A percentile compares a stretch with the other conserved stretches of the same genome.
Evolutionary conservation across 805 yeast genomes (phyloP).

Genomic region (Metschnikowia borealis): DNA sequence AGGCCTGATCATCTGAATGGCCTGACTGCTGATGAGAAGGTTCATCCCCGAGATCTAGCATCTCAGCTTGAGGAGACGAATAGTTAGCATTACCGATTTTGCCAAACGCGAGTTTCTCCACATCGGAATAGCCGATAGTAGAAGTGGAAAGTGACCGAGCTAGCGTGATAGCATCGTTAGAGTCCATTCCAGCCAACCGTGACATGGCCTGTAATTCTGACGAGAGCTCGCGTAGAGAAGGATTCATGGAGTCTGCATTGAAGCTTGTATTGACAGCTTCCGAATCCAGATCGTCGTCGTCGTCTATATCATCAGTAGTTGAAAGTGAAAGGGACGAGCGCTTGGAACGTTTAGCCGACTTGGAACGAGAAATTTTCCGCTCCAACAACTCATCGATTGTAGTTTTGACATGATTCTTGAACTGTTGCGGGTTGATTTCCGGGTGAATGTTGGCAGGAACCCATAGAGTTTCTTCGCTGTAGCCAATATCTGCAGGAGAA

Average conservation of each 20-base stretch:
- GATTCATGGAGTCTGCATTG: slow-evolving; percentile 32
- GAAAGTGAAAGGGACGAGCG: slow-evolving; percentile 16
- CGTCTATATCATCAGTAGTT: slow-evolving; percentile 10
- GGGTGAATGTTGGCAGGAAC: slow-evolving; percentile 96
- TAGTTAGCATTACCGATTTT: slow-evolving; percentile 23
- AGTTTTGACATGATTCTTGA: slow-evolving; percentile 59
- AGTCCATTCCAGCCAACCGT: slow-evolving; percentile 71
- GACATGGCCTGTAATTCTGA: slow-evolving; percentile 71
- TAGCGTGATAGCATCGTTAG: slow-evolving; percentile 76
- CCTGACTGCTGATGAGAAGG: not conserved
- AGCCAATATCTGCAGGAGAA: slow-evolving; percentile 5
- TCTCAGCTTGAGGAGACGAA: slow-evolving; percentile 11
- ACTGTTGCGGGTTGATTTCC: slow-evolving; percentile 88
- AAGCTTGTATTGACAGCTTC: not conserved
- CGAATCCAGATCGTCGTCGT: slow-evolving; percentile 1
- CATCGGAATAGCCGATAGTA: slow-evolving; percentile 55
- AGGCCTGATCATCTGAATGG: not conserved
- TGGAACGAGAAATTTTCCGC: slow-evolving; percentile 22
- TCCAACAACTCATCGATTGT: slow-evolving; percentile 52
- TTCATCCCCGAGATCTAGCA: slow-evolving; percentile 17
- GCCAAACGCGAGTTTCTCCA: slow-evolving; percentile 43
- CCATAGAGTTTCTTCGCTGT: slow-evolving; percentile 59
- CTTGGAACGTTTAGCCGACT: slow-evolving; percentile 14
- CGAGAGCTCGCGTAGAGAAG: slow-evolving; percentile 69
- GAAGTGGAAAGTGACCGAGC: slow-evolving; percentile 77